phyloP scores from a whole-genome alignment of 1,284 basidiomycete genomes.

The Microbotryum saponariae region DNA sequence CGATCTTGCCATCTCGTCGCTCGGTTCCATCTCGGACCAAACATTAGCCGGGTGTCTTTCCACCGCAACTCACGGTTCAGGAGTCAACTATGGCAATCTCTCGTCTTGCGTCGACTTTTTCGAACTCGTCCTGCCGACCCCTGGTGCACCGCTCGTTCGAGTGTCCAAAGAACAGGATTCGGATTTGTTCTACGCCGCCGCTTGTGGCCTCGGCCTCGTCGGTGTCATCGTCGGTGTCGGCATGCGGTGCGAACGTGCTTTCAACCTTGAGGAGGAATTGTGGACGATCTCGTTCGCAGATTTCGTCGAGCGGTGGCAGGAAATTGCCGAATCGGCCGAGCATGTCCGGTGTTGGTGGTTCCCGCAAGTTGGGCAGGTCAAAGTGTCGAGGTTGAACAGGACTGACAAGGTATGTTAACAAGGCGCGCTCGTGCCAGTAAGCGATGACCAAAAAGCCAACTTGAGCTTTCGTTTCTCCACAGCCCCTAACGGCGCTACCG shows the following conservation, averaged over 20 bases:
- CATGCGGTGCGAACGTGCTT: conserved; percentile 71
- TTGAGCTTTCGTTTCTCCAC: conserved; percentile 1
- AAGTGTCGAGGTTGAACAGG: conserved; percentile 66
- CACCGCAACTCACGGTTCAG: conserved; percentile 91
- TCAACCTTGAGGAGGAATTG: conserved; percentile 71
- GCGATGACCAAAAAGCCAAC: not conserved
- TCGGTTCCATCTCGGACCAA: conserved; percentile 96
- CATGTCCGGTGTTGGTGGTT: conserved; percentile 96
- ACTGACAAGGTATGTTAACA: conserved; percentile 60
- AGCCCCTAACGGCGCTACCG: conserved; percentile 10
- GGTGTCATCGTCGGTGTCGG: conserved; percentile 77
- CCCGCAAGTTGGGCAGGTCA: conserved; percentile 66
- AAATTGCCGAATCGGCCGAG: conserved; percentile 59
- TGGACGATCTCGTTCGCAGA: conserved; percentile 58
- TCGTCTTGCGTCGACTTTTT: conserved; percentile 73
- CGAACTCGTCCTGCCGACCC: conserved; percentile 52
- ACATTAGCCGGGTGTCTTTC: conserved; percentile 89
- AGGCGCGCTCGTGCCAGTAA: conserved; percentile 6
- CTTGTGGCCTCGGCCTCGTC: conserved; percentile 89
- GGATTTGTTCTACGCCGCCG: conserved; percentile 82
- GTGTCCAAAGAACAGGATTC: conserved; percentile 53
- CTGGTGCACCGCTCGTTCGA: conserved; percentile 51
- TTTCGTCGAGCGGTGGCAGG: conserved; percentile 50
- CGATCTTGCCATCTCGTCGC: conserved; percentile 73
- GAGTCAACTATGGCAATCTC: conserved; percentile 70